Conservation (phyloP, 129 eudicot genomes). For the Helianthus tuberosus region DNA sequence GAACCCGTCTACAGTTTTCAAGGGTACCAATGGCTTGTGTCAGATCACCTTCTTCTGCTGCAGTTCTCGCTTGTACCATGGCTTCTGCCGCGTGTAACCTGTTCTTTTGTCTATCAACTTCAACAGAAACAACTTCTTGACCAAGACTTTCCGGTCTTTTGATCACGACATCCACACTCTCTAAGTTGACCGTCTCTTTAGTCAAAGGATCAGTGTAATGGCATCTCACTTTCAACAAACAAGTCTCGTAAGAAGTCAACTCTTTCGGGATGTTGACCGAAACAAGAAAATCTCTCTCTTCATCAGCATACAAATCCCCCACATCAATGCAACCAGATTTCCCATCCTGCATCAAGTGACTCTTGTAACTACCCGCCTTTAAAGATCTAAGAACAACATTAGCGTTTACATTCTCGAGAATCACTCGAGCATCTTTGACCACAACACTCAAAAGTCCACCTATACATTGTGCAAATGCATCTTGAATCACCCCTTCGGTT, state of each 20-base stretch:
- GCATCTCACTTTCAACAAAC: conserved; percentile 57
- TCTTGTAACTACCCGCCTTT: conserved; percentile 71
- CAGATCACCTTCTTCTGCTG: conserved; percentile 76
- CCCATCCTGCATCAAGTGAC: conserved; percentile 43
- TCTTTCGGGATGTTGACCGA: conserved; percentile 62
- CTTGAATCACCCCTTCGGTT: conserved; percentile 79
- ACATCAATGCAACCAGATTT: conserved; percentile 54
- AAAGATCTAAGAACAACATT: conserved; percentile 42
- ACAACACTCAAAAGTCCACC: conserved; percentile 89
- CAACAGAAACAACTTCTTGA: conserved; percentile 51
- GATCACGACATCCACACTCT: conserved; percentile 50
- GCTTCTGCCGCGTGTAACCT: conserved; percentile 78
- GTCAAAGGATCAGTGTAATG: conserved; percentile 65
- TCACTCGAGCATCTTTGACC: conserved; percentile 66
- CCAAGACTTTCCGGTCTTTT: conserved; percentile 48
- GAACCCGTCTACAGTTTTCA: conserved; percentile 48
- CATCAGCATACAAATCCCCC: conserved; percentile 89
- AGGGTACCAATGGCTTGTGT: conserved; percentile 56
- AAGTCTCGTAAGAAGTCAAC: conserved; percentile 41
- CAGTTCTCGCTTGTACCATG: conserved; percentile 62
- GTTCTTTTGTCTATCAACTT: conserved; percentile 81
- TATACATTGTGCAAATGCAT: conserved; percentile 92
- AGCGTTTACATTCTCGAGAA: conserved; percentile 49
- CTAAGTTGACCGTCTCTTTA: conserved; percentile 51
- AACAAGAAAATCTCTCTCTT: conserved; percentile 79